Percentiles rank a stretch among this genome's conserved stretches.
phyloP scores from a whole-genome alignment of 306 rosid species.

The Dalbergia cultrata region DNA sequence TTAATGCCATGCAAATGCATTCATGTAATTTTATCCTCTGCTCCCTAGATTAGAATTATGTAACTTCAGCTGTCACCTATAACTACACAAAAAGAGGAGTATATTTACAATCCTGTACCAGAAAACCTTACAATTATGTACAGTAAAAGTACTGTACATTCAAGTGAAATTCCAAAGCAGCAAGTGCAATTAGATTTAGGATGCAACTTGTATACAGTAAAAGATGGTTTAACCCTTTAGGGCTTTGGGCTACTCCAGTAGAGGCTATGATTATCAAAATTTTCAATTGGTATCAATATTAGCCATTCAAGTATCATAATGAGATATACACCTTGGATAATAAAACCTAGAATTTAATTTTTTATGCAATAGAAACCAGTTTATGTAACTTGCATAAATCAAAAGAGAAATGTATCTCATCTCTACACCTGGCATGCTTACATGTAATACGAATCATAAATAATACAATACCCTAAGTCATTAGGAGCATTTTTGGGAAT shows the following conservation, averaged over 20 bases:
- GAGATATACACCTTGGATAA: constrained; percentile 18
- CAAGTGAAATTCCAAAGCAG: constrained; percentile 6
- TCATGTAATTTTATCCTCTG: background rate
- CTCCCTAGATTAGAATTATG: background rate
- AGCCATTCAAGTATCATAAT: constrained; percentile 1
- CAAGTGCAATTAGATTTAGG: background rate
- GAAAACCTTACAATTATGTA: background rate
- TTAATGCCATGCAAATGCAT: constrained; percentile 30
- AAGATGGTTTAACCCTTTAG: background rate
- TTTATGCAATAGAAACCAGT: constrained; percentile 15
- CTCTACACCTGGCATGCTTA: constrained; percentile 26
- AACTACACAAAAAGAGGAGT: background rate
- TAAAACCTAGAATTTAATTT: constrained; percentile 1
- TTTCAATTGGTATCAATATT: background rate
- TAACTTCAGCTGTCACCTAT: background rate
- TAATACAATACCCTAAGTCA: constrained; percentile 17
- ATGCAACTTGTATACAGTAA: background rate
- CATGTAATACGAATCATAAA: constrained; percentile 30
- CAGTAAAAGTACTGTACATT: background rate
- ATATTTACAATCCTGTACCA: background rate
- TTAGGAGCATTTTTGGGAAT: background rate
- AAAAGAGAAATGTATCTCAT: constrained; percentile 23
- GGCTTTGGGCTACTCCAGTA: background rate
- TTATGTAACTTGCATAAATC: background rate
- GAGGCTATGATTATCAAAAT: constrained; percentile 12